These are phyloP conservation scores for Liquidambar formosana DNA, from an alignment of 164 flowering plant genomes.

Conservation along the genomic window DNA sequence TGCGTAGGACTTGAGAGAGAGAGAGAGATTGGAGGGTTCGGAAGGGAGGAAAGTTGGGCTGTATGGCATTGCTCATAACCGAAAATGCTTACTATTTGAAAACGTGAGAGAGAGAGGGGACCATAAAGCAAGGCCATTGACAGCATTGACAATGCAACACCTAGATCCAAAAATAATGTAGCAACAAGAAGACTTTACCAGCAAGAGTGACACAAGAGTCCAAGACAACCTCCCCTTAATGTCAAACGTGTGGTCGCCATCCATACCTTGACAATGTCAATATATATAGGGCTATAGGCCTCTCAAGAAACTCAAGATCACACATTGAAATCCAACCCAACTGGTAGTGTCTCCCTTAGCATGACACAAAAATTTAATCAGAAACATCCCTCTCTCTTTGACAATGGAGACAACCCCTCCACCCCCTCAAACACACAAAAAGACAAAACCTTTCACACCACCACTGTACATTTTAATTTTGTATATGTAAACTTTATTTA, in stretches of 20 bases:
- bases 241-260: conserved; percentile 20
- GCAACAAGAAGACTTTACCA: neutral
- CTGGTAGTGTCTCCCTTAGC: conserved; percentile 14
- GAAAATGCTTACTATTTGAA: no score
- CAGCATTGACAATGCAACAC: conserved; percentile 2
- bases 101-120: no score
- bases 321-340: neutral
- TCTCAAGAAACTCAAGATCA: no score
- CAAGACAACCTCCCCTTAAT: neutral
- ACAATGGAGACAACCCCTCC: neutral
- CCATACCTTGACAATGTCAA: neutral
- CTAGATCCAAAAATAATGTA: neutral
- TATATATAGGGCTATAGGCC: no score
- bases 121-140: neutral
- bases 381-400: neutral
- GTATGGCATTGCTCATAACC: no score
- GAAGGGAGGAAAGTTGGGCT: no score
- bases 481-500: no score
- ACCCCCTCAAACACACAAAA: neutral
- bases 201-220: neutral
- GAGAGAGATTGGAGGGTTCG: no score
- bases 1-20: no score
- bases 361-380: neutral
- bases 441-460: no score
- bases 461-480: no score